Conservation (phyloP, 148 eudicot genomes). For the Chenopodium suecicum region DNA sequence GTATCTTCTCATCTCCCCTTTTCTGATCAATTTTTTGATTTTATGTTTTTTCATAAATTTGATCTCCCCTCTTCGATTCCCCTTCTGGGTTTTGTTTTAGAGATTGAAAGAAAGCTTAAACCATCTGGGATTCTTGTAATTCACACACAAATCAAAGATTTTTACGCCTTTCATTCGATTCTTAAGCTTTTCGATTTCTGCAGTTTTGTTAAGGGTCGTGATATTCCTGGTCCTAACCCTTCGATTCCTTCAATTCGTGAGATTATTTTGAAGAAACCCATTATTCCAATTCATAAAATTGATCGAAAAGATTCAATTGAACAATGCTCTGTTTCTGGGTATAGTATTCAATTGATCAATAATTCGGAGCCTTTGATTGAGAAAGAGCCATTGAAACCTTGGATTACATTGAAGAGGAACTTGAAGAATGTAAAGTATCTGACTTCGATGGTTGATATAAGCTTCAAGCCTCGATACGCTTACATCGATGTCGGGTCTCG, state of each 20-base stretch:
- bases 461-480: slow-evolving; percentile 56
- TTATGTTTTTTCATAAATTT: slow-evolving; percentile 50
- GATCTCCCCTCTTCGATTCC: slow-evolving; percentile 4
- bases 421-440: slow-evolving; percentile 61
- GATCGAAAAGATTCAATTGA: background rate
- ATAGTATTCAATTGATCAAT: slow-evolving; percentile 29
- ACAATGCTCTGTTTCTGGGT: slow-evolving; percentile 43
- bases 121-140: slow-evolving; percentile 73
- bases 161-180: slow-evolving; percentile 57
- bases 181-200: slow-evolving; percentile 38
- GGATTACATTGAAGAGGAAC: slow-evolving; percentile 75
- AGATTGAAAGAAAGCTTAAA: slow-evolving; percentile 53
- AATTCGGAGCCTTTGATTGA: slow-evolving; percentile 38
- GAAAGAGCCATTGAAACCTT: slow-evolving; percentile 73
- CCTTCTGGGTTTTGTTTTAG: slow-evolving; percentile 39
- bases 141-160: slow-evolving; percentile 60
- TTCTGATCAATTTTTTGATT: slow-evolving; percentile 43
- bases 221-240: slow-evolving; percentile 32
- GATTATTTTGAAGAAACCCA: slow-evolving; percentile 51
- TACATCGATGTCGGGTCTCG: slow-evolving; percentile 84
- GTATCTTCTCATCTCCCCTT: slow-evolving; percentile 32
- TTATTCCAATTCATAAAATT: background rate
- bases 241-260: slow-evolving; percentile 36
- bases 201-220: slow-evolving; percentile 33
- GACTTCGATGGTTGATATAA: slow-evolving; percentile 64